Evolutionary conservation across 2,329 filamentous ascomycete genomes (phyloP), one percentile per base, ranked within the genome.

Genomic region (Paecilomyces formosus): DNA sequence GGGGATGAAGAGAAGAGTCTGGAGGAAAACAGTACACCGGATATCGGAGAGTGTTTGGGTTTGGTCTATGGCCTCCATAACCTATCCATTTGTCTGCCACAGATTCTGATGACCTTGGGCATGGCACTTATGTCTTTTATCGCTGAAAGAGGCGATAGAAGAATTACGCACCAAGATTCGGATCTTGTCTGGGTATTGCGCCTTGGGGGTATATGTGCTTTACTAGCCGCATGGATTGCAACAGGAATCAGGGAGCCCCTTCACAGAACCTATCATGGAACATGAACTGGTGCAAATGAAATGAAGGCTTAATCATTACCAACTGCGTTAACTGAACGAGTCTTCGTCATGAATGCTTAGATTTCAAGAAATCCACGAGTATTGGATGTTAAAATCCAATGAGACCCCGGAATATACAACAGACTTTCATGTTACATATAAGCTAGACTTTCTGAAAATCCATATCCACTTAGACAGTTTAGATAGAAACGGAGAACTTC

Each of bases 401-500:
- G 2, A 26, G 6, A 26, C 6, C 1, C 24, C 24, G 6, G 24
- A 1, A 26, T 26, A 26, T 26, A 26, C 3, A 26, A 26, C 6
- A 26, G 3, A 26, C 24, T 26, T 39, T 39, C 5, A n/a, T 45
- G 15, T 45, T 9, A 18, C n/a, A 18, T n/a, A 18, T 45, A 18
- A 18, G 18, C 39, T 15, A 45, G 15, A 18, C 8, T n/a, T 21
- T 45, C 15, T 39, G 18, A 7, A 21, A 6, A 8, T 45, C 15
- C 5, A 15, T 3, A 18, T 9, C 11, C n/a, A n/a, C n/a, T 21
- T 6, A 9, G 2, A 6, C 15, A 9, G 18, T 45, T 45, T 21
- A 45, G 6, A 6, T 9, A 3, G 15, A n/a, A 21, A 45, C 5
- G 39, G 50, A 22, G 59, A 74, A 73, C 54, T 67, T 72, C 64